phyloP scores from a whole-genome alignment of 768 basidiomycete genomes.

The Pulveroboletus sp. region DNA sequence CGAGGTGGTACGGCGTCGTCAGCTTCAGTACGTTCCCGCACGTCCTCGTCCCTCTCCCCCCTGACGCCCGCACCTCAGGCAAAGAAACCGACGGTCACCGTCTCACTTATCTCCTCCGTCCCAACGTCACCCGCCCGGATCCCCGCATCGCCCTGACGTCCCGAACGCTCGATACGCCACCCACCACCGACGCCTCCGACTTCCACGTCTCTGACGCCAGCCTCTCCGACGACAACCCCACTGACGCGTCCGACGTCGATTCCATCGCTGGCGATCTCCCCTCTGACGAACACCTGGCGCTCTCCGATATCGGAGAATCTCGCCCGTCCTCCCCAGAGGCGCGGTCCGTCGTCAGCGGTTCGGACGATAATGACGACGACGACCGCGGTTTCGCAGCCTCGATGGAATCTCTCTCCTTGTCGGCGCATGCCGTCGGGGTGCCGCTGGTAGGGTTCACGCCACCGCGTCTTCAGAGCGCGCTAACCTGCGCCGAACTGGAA shows the following conservation, averaged over 20 bases:
- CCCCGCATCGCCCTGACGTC: constrained; percentile 28
- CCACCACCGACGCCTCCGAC: constrained; percentile 63
- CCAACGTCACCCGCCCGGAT: constrained; percentile 64
- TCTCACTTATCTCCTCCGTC: constrained; percentile 76
- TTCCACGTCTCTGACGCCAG: constrained; percentile 45
- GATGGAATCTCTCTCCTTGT: constrained; percentile 34
- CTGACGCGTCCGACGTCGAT: constrained; percentile 26
- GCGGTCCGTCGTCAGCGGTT: constrained; percentile 37
- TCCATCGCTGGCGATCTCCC: constrained; percentile 10
- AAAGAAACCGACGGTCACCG: constrained; percentile 50
- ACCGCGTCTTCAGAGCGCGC: not conserved
- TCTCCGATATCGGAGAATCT: constrained; percentile 28
- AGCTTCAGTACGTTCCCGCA: constrained; percentile 66
- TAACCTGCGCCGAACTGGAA: not conserved
- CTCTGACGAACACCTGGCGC: constrained; percentile 10
- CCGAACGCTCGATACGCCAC: constrained; percentile 61
- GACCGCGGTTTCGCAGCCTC: constrained; percentile 32
- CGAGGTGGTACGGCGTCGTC: constrained; percentile 73
- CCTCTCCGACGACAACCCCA: constrained; percentile 30
- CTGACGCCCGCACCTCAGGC: constrained; percentile 28
- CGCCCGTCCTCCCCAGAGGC: constrained; percentile 30
- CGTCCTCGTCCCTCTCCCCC: not conserved
- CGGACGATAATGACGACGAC: constrained; percentile 23
- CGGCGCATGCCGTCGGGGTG: constrained; percentile 20
- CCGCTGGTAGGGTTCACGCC: constrained; percentile 15